Base-by-base conservation (phyloP, 2,329 filamentous ascomycete species). In the Gnomoniopsis sp. region DNA sequence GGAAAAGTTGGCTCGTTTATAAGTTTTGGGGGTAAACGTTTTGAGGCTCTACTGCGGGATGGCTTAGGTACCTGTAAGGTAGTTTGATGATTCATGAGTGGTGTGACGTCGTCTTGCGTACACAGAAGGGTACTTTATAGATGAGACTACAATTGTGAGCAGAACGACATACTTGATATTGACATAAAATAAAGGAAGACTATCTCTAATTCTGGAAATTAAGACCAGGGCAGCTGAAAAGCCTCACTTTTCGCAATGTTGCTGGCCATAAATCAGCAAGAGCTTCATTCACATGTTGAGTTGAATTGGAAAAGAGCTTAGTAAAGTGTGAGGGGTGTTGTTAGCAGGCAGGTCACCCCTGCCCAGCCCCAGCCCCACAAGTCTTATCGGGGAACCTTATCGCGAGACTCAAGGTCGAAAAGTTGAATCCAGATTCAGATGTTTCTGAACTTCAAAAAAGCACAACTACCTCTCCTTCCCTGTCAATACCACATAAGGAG, bases 311-410 rank as follows among this genome's bases (percentile, higher is more conserved):
- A n/a, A n/a, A n/a, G 36, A 41, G 17, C 36, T 41, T 41, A 12
- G 36, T n/a, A n/a, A n/a, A n/a, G 36, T n/a, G 30, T 36, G 49
- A 15, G 36, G 36, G 36, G 36, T 41, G 36, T 12, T 15, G 14
- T 41, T 11, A 41, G 43, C 43, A 19, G 15, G 38, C n/a, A 19
- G 15, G 38, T 12, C 34, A 43, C 52, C 52, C 52, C 52, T 54
- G 43, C 52, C 52, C 52, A 21, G 43, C 52, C 52, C 52, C 52
- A 48, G 43, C 52, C 52, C 52, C 52, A 48, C 52, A 54, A 11
- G 48, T 48, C 52, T 54, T 54, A 54, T 54, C 52, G 43, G 19
- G 4, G 30, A 23, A 41, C 41, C 15, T 43, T 41, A 53, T 41
- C 26, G 26, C 26, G n/a, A 30, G 26, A 8, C 26, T 30, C 26